These are phyloP conservation scores for Setaria viridis DNA, from an alignment of 202 grass and related monocot genomes.

Conservation along the genomic window DNA sequence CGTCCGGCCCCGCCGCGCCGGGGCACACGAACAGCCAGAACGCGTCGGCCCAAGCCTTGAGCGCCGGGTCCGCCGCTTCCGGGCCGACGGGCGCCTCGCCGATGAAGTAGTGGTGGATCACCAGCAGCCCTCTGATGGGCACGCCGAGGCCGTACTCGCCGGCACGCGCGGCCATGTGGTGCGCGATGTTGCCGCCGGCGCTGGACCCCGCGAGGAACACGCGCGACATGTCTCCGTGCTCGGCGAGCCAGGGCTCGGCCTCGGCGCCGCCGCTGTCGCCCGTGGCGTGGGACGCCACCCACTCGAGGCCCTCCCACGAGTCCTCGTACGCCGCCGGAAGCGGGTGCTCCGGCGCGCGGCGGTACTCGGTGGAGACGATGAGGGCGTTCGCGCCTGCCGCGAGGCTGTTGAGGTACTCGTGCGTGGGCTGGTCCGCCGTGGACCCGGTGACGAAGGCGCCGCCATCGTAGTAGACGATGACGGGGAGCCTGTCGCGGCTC, in stretches of 20 bases:
- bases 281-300: constrained; percentile 55
- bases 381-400: constrained; percentile 43
- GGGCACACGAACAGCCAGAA: constrained; percentile 60
- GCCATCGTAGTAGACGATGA: constrained; percentile 71
- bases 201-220: constrained; percentile 62
- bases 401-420: constrained; percentile 50
- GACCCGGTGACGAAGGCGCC: constrained; percentile 70
- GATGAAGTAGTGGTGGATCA: constrained; percentile 70
- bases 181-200: constrained; percentile 72
- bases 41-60: constrained; percentile 41
- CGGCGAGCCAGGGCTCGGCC: constrained; percentile 47
- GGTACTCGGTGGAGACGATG: constrained; percentile 59
- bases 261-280: not conserved
- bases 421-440: constrained; percentile 42
- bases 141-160: constrained; percentile 17
- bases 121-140: constrained; percentile 41
- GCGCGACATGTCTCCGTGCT: constrained; percentile 50
- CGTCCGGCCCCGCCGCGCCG: constrained; percentile 52
- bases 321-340: constrained; percentile 73
- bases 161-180: constrained; percentile 48
- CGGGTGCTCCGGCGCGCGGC: constrained; percentile 75
- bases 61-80: not conserved
- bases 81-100: constrained; percentile 38
- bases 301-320: constrained; percentile 50
- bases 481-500: constrained; percentile 18